These are phyloP conservation scores for Xylaria sp. DNA, from an alignment of 2,329 filamentous ascomycete species.

Conservation along the genomic window DNA sequence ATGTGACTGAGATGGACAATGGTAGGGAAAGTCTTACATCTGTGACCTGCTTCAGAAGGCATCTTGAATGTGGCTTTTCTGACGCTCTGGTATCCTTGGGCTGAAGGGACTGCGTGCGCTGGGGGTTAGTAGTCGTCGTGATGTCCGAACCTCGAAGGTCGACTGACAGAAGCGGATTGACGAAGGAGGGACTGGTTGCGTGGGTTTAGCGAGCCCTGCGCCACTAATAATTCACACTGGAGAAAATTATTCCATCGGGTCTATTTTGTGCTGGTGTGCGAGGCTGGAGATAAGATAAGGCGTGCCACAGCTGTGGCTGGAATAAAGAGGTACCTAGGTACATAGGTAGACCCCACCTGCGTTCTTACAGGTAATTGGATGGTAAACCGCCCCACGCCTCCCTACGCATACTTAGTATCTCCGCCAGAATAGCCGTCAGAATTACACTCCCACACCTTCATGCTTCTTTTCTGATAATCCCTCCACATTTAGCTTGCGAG, in stretches of 20 bases:
- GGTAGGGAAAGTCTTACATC: constrained; percentile 70
- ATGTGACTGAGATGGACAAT: constrained; percentile 6
- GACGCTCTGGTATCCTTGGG: constrained; percentile 60
- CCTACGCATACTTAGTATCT: too few species aligned
- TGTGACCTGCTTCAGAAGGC: constrained; percentile 88
- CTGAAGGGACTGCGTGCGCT: constrained; percentile 55
- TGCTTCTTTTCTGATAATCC: background rate
- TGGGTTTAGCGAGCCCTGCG: constrained; percentile 48
- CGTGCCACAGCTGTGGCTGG: constrained; percentile 36
- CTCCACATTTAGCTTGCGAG: background rate
- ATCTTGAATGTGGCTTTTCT: constrained; percentile 73
- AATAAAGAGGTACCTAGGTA: background rate
- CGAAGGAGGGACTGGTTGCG: constrained; percentile 44
- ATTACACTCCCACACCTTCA: background rate
- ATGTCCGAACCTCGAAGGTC: constrained; percentile 47
- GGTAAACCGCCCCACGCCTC: background rate
- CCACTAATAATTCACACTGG: constrained; percentile 43
- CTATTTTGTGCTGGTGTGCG: constrained; percentile 26
- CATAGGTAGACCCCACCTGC: background rate
- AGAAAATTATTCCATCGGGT: constrained; percentile 43
- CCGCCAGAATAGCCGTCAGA: background rate
- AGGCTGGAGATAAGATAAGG: constrained; percentile 37
- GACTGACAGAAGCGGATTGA: constrained; percentile 41
- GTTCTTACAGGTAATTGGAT: background rate
- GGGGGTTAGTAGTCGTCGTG: constrained; percentile 54